phyloP scores from a whole-genome alignment of 1,284 basidiomycete species.

The Trichosporon sp. region DNA sequence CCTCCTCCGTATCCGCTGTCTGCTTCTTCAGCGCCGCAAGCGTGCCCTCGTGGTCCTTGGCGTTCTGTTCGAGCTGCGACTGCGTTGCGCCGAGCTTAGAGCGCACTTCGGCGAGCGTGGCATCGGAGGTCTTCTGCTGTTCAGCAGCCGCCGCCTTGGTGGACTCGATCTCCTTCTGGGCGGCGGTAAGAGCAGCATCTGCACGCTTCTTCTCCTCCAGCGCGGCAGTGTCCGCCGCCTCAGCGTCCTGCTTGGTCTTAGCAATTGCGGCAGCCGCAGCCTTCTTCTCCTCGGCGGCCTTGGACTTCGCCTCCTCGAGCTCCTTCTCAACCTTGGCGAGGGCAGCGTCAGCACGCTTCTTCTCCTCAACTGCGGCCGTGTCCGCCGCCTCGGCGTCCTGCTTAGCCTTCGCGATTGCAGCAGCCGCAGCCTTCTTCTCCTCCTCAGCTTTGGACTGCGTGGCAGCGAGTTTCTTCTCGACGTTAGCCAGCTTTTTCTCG shows the following conservation, averaged over 20 bases:
- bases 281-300: conserved; percentile 9
- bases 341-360: not conserved
- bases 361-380: not conserved
- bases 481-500: not conserved
- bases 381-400: conserved; percentile 16
- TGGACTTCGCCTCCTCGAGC: not conserved
- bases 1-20: not conserved
- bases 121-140: not conserved
- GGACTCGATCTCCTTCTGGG: not conserved
- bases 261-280: not conserved
- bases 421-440: not conserved
- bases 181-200: not conserved
- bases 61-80: conserved; percentile 16
- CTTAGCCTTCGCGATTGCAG: not conserved
- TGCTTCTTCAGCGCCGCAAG: conserved; percentile 15
- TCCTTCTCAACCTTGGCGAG: not conserved
- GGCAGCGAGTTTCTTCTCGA: not conserved
- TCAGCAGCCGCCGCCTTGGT: not conserved
- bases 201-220: not conserved
- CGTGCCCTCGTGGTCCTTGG: conserved; percentile 19
- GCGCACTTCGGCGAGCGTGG: not conserved
- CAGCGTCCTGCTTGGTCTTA: conserved; percentile 10
- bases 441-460: conserved; percentile 12
- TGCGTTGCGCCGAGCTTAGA: not conserved
- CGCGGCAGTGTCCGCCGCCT: not conserved